Conservation (phyloP, 2,329 filamentous ascomycete genomes). For the Colletotrichum echinochloae region DNA sequence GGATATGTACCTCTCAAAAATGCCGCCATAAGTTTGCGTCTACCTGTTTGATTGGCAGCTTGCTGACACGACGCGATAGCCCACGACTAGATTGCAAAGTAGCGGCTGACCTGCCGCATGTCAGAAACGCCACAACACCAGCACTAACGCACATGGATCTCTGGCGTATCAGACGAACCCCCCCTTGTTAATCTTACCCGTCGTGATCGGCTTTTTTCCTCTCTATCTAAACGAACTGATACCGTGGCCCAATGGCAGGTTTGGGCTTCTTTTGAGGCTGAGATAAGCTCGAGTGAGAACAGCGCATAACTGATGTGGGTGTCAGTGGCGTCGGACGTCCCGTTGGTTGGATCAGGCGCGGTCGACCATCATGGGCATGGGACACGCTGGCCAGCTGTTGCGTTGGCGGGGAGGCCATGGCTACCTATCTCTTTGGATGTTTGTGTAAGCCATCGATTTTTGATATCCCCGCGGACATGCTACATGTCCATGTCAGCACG, state of each 20-base stretch:
- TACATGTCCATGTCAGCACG: background rate
- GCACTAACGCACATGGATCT: background rate
- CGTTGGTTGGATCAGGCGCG: background rate
- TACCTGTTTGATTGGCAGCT: background rate
- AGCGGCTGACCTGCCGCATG: slow-evolving; percentile 15
- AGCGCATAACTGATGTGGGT: background rate
- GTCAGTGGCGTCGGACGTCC: background rate
- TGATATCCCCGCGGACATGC: background rate
- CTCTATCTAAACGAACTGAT: background rate
- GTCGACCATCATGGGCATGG: rapidly evolving
- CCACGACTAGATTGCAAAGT: background rate
- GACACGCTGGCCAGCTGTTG: background rate
- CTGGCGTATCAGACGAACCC: background rate
- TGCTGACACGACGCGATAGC: background rate
- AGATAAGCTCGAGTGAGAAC: slow-evolving; percentile 18
- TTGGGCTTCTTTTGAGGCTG: slow-evolving; percentile 6
- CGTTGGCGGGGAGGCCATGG: background rate
- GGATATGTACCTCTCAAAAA: too few species aligned
- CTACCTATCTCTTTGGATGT: background rate
- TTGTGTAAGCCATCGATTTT: background rate
- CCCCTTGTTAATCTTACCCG: background rate
- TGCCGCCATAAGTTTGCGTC: background rate
- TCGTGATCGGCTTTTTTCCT: background rate
- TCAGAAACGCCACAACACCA: slow-evolving; percentile 5
- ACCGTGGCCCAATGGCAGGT: slow-evolving; percentile 17